phyloP scores from a whole-genome alignment of 805 yeast genomes.

The Metschnikowia matae region DNA sequence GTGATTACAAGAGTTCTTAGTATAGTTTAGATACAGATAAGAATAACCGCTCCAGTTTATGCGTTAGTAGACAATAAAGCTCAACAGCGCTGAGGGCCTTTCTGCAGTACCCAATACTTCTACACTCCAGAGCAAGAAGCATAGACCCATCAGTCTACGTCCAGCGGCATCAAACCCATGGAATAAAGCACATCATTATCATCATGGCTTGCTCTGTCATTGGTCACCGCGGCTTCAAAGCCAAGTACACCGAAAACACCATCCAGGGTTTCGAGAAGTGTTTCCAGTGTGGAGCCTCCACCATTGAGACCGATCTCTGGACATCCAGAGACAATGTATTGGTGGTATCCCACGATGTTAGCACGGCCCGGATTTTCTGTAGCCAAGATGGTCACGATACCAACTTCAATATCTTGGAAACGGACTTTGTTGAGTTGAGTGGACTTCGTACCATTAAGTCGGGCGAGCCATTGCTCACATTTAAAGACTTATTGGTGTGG shows the following conservation, averaged over 20 bases:
- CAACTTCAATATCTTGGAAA: conserved; percentile 30
- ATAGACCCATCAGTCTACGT: neutral
- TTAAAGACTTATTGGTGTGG: conserved; percentile 32
- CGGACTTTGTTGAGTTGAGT: conserved; percentile 25
- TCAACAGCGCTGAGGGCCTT: neutral
- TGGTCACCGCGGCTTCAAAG: conserved; percentile 45
- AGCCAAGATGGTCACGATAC: conserved; percentile 33
- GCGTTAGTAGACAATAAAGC: too few species aligned
- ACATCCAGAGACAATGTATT: conserved; percentile 33
- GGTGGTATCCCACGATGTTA: conserved; percentile 39
- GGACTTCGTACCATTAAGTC: conserved; percentile 25
- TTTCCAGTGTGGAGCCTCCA: conserved; percentile 34
- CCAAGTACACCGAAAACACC: conserved; percentile 38
- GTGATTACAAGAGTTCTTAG: too few species aligned
- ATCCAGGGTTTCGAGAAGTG: conserved; percentile 35
- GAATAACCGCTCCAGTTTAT: too few species aligned
- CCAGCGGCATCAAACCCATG: neutral
- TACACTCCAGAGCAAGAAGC: neutral
- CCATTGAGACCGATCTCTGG: conserved; percentile 43
- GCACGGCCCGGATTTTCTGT: conserved; percentile 36
- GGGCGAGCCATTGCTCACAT: conserved; percentile 31
- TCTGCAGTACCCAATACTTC: neutral
- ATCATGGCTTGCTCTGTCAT: conserved; percentile 20
- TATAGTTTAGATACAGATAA: too few species aligned
- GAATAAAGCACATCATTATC: neutral